Base-by-base conservation (phyloP, 2,329 filamentous ascomycete genomes). In the Tolypocladium ovalisporum region DNA sequence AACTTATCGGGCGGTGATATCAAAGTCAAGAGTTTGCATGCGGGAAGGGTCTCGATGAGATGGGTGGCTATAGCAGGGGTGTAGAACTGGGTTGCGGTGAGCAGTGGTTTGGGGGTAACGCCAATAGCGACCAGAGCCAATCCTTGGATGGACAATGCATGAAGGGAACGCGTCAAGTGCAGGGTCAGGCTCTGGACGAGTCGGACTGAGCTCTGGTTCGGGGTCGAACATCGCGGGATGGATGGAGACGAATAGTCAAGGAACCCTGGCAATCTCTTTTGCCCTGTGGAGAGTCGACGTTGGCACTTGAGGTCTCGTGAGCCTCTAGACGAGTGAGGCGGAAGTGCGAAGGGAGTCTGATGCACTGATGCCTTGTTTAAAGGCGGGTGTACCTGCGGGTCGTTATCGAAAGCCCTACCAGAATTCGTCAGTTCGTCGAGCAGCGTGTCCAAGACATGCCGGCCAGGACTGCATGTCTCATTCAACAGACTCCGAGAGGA, bases 381-480 rank as follows among this genome's bases (percentile, higher is more conserved):
- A 22, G 40, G 19, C 19, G 29, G 19, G 9, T 32, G 12, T 19
- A 19, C n/a, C 47, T 12, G 27, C 47, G 19, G 17, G 29, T 10
- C 17, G 37, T 27, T 32, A 54, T 39, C 40, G 29, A 52, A 47
- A 44, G n/a, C 47, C 47, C 47, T 34, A 34, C 47, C 19, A 4
- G 47, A 15, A 44, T 54, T 39, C 40, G 19, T n/a, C 58, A 61
- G 63, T 65, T 63, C 57, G 54, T 58, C 54, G 52, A 61, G 61
- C 63, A 69, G 66, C 63, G 66, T 69, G 70, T 72, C 71, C 64
- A 1, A 61, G 68, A 70, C 67, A 67, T 69, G 64, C 67, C 65
- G 63, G 59, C 60, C 61, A 62, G 62, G 63, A 67, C 73, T 71
- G 62, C 64, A 67, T 73, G 72, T 75, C 71, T 74, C 64, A 69